Percentiles rank a stretch among this genome's conserved stretches.
These are phyloP conservation scores for Globisporangium irregulare DNA, from an alignment of 352 stramenopile species.

Conservation along the genomic window DNA sequence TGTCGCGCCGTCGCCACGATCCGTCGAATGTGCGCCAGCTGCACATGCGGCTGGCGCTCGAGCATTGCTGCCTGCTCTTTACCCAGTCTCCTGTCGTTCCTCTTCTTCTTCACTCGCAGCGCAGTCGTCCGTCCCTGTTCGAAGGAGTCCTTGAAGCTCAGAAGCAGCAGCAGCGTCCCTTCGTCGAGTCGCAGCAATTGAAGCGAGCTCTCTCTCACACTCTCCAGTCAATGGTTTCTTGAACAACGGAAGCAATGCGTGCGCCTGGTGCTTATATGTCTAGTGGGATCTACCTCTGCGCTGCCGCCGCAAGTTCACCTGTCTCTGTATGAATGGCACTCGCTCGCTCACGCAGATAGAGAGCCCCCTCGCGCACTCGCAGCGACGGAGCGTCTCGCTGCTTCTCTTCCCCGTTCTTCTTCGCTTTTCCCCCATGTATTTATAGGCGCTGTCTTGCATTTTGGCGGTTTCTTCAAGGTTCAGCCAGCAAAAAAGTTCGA, in stretches of 20 bases:
- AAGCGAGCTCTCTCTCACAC: too few relatives aligned
- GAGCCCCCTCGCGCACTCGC: background rate
- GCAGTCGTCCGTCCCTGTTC: background rate
- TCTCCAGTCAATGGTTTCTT: too few relatives aligned
- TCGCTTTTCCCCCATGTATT: background rate
- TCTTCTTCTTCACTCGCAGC: background rate
- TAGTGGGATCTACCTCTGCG: background rate
- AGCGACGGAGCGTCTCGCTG: background rate
- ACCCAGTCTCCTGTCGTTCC: background rate
- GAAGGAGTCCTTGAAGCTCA: too few relatives aligned
- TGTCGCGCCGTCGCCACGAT: background rate
- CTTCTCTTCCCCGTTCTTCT: background rate
- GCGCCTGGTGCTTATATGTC: background rate
- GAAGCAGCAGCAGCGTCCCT: too few relatives aligned
- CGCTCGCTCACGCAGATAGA: background rate
- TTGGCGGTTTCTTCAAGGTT: too few relatives aligned
- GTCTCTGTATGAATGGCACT: background rate
- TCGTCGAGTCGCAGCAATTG: too few relatives aligned
- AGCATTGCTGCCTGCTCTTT: background rate
- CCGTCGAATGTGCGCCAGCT: background rate
- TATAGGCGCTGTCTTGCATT: background rate
- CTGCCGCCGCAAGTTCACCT: background rate
- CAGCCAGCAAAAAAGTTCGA: too few relatives aligned
- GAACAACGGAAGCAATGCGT: too few relatives aligned
- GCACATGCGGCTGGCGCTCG: background rate